phyloP scores from a whole-genome alignment of 1,284 basidiomycete species.

The Ceratobasidium sp. region DNA sequence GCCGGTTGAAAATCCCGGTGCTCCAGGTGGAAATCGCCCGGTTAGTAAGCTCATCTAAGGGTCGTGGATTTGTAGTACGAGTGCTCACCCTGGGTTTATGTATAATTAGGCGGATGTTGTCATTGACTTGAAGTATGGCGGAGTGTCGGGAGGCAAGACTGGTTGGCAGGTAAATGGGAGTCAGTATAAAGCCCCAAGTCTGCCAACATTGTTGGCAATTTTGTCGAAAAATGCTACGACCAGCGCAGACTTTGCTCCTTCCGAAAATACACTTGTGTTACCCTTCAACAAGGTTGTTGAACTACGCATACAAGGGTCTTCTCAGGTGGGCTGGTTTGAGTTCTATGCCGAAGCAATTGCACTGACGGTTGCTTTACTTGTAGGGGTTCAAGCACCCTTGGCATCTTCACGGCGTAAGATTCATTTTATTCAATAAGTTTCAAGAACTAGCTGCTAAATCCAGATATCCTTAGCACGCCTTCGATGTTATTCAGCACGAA shows the following conservation, averaged over 20 bases:
- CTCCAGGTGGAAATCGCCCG: constrained; percentile 30
- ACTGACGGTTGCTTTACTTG: not conserved
- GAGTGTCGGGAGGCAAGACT: constrained; percentile 24
- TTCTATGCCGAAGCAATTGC: not conserved
- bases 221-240: constrained; percentile 42
- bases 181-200: constrained; percentile 28
- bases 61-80: not conserved
- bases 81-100: not conserved
- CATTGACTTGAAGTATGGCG: constrained; percentile 31
- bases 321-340: not conserved
- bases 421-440: not conserved
- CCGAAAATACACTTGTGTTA: constrained; percentile 34
- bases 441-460: not conserved
- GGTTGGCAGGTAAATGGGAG: constrained; percentile 42
- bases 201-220: constrained; percentile 35
- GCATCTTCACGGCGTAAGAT: constrained; percentile 43
- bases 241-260: constrained; percentile 17
- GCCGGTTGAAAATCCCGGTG: constrained; percentile 37
- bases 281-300: constrained; percentile 43
- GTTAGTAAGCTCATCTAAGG: constrained; percentile 15
- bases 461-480: constrained; percentile 53
- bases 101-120: constrained; percentile 18
- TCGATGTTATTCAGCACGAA: constrained; percentile 60
- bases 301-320: constrained; percentile 29
- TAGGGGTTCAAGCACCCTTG: constrained; percentile 41